Evolutionary conservation across 2,329 filamentous ascomycete genomes (phyloP), one percentile per base, ranked within the genome.

Genomic region (Ceratocystis ficicola): DNA sequence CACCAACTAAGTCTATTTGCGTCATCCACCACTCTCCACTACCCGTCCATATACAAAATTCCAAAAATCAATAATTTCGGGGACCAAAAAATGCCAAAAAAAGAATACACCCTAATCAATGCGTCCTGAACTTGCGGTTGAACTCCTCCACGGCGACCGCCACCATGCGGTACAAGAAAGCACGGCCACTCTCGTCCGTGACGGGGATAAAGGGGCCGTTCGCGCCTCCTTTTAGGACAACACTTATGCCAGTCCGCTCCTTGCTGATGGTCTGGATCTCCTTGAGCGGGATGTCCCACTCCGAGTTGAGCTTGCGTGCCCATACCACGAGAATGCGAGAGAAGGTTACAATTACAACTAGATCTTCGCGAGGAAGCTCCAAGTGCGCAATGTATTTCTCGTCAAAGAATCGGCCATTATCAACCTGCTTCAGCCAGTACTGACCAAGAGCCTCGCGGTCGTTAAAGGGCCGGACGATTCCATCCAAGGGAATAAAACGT

Each of bases 341-440:
- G 74, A 89, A 94, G 8, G 89, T 96, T 68, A 99, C 82, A 84
- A 97, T 90, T 61, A 92, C 87, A 66, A 93, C 86, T 80, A 91
- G 88, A 73, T 95, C 92, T 74, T 94, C 90, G 68, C 86, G 85
- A 10, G 90, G 89, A 30, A 99, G 83, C 76, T 99, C 93, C 3
- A 99, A 80, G 73, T 99, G 95, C 3, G 92, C 95, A 74, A 99
- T 94, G 77, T 99, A 99, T 73, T 90, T 84, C 76, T 99, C 94
- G 76, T 95, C 88, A 82, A 99, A 99, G 80, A 93, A 97, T 75
- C 92, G 94, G 68, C 94, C 94, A 70, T 96, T 94, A 76, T 99
- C 94, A 10, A 95, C 86, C 67, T 96, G 95, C 81, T 99, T 99
- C 69, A 99, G 86, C 95, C 94, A 99, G 79, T 90, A 96, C 75